A percentile compares a stretch with the other conserved stretches of the same genome.
These are phyloP conservation scores for Chrysoporthe deuterocubensis DNA, from an alignment of 2,329 filamentous ascomycete species.

Conservation along the genomic window DNA sequence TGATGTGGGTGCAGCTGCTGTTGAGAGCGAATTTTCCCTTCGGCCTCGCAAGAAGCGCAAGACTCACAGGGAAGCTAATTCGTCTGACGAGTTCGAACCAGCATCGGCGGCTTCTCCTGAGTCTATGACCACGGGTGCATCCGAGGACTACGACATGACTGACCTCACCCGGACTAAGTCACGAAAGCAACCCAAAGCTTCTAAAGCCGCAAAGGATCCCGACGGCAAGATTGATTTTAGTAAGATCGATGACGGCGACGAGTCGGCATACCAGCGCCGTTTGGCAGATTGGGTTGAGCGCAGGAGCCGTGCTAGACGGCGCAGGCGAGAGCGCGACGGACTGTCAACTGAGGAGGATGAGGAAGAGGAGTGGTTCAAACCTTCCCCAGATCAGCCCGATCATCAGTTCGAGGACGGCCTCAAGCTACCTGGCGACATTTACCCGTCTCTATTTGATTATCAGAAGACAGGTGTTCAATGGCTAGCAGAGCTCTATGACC, in stretches of 20 bases:
- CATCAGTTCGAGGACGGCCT: conserved; percentile 75
- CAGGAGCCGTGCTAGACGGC: conserved; percentile 46
- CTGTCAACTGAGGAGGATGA: conserved; percentile 42
- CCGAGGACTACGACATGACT: conserved; percentile 45
- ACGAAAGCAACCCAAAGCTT: conserved; percentile 19
- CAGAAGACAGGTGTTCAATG: conserved; percentile 97
- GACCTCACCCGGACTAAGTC: conserved; percentile 41
- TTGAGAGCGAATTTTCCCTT: conserved; percentile 60
- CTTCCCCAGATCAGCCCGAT: conserved; percentile 82
- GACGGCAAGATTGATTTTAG: conserved; percentile 52
- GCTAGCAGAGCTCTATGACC: conserved; percentile 89
- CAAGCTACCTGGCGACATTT: conserved; percentile 88
- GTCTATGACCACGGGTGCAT: conserved; percentile 38
- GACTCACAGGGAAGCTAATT: conserved; percentile 40
- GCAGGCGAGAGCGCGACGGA: conserved; percentile 38
- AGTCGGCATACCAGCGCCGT: conserved; percentile 76
- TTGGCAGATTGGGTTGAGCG: conserved; percentile 74
- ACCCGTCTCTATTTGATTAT: conserved; percentile 90
- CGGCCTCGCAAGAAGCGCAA: conserved; percentile 62
- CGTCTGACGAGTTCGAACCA: conserved; percentile 53
- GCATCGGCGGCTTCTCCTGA: conserved; percentile 31
- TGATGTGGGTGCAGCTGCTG: conserved; percentile 38
- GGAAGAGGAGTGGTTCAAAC: conserved; percentile 76
- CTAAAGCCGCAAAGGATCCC: conserved; percentile 41
- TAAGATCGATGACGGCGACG: conserved; percentile 85